Evolutionary conservation across 75 land plant species (phyloP).

Genomic region (Picea sitchensis): DNA sequence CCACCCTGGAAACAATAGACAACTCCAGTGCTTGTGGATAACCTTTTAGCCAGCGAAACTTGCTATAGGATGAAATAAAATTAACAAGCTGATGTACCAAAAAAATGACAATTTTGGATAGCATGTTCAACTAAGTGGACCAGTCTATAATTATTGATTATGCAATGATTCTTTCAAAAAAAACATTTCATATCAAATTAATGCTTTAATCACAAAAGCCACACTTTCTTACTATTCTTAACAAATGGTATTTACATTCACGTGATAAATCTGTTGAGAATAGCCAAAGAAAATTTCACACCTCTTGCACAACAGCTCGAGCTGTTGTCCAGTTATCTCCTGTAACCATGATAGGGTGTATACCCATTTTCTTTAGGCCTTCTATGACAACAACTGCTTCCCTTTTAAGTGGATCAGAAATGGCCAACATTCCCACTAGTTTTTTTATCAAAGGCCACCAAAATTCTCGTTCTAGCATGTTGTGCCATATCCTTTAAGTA

Average conservation of each 20-base stretch:
- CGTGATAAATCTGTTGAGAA: too few species aligned
- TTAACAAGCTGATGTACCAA: too few species aligned
- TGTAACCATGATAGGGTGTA: constrained; percentile 20
- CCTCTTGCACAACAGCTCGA: too few species aligned
- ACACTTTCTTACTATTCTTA: background rate
- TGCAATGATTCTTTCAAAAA: background rate
- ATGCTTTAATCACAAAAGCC: too few species aligned
- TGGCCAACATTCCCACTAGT: constrained; percentile 61
- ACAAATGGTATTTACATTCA: background rate
- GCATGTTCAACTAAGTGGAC: too few species aligned
- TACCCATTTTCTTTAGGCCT: constrained; percentile 71
- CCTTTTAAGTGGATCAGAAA: constrained; percentile 84
- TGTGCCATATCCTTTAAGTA: constrained; percentile 57
- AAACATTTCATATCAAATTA: background rate
- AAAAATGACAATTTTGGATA: too few species aligned
- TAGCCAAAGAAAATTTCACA: too few species aligned
- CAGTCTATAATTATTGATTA: too few species aligned
- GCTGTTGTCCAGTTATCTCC: too few species aligned
- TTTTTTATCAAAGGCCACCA: constrained; percentile 55
- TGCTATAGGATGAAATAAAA: too few species aligned
- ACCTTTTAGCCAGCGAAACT: too few species aligned
- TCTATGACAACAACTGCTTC: constrained; percentile 85
- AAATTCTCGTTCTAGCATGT: constrained; percentile 69
- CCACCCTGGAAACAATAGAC: background rate
- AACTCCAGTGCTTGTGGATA: too few species aligned